Conservation (phyloP, 139 green algal species). For the Eudorina sp. region DNA sequence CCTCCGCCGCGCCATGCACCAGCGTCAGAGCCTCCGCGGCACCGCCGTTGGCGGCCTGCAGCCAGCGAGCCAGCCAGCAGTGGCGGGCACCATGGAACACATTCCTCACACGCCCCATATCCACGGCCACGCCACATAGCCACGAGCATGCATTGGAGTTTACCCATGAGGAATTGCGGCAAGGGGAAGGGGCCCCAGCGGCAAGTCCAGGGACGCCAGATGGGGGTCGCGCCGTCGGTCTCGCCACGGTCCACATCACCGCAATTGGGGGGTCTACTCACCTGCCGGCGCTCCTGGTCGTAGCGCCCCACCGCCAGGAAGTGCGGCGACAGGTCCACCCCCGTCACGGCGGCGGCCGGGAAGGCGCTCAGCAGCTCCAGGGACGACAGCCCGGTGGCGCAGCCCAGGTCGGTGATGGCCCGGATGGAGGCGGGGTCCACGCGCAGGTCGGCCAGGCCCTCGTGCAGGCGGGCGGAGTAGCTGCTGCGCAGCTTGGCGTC, state of each 20-base stretch:
- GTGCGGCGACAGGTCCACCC: conserved; percentile 83
- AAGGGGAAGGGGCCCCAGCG: too few species aligned
- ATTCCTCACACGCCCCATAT: too few species aligned
- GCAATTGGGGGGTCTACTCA: too few species aligned
- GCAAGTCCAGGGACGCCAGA: too few species aligned
- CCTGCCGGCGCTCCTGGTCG: conserved; percentile 65
- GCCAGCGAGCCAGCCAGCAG: too few species aligned
- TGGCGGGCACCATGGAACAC: too few species aligned
- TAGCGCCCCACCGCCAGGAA: conserved; percentile 80
- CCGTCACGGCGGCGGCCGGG: conserved; percentile 71
- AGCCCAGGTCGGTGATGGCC: conserved; percentile 76
- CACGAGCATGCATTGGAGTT: too few species aligned
- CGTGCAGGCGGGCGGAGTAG: conserved; percentile 63
- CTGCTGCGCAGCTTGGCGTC: conserved; percentile 58
- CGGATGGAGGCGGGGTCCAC: conserved; percentile 18
- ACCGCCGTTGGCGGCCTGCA: conserved; percentile 27
- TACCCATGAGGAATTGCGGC: too few species aligned
- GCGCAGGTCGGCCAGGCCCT: conserved; percentile 65
- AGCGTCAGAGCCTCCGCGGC: conserved; percentile 63
- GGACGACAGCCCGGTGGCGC: conserved; percentile 76
- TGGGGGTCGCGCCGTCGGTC: too few species aligned
- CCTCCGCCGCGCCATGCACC: conserved; percentile 76
- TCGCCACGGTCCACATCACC: too few species aligned
- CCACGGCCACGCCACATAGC: too few species aligned
- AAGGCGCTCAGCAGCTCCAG: conserved; percentile 74